Conservation (phyloP, 2,329 filamentous ascomycete species). For the Aspergillus neotritici region DNA sequence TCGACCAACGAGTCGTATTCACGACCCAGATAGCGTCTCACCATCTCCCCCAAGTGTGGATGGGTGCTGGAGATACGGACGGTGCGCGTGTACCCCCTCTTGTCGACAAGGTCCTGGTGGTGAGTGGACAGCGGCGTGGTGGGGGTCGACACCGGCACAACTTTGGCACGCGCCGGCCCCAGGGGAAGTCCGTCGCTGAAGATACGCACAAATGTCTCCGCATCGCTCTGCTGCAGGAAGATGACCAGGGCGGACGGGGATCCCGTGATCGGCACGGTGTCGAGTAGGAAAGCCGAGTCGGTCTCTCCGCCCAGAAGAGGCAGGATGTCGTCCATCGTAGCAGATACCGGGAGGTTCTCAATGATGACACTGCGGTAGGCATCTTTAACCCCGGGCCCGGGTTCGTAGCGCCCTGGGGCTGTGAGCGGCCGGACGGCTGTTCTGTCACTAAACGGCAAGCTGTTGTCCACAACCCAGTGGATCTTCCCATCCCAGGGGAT, state of each 20-base stretch:
- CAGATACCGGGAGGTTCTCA: slow-evolving; percentile 20
- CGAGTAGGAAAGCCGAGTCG: slow-evolving; percentile 24
- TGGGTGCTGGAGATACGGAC: slow-evolving; percentile 15
- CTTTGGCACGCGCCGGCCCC: slow-evolving; percentile 15
- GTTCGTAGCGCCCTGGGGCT: slow-evolving; percentile 24
- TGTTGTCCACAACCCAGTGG: slow-evolving; percentile 20
- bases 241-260: slow-evolving; percentile 27
- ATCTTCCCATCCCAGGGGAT: slow-evolving; percentile 20
- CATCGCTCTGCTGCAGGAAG: slow-evolving; percentile 24
- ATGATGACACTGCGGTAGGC: slow-evolving; percentile 28
- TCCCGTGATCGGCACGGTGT: slow-evolving; percentile 25
- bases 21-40: slow-evolving; percentile 8
- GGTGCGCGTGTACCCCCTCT: slow-evolving; percentile 22
- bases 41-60: slow-evolving; percentile 6
- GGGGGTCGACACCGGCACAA: slow-evolving; percentile 23
- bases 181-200: slow-evolving; percentile 16
- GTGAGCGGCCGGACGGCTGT: slow-evolving; percentile 2
- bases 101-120: slow-evolving; percentile 17
- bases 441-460: slow-evolving; percentile 8
- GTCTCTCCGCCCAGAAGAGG: slow-evolving; percentile 21
- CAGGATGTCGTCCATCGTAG: slow-evolving; percentile 22
- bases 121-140: slow-evolving; percentile 25
- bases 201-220: slow-evolving; percentile 16
- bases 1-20: slow-evolving; percentile 14
- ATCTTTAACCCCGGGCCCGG: slow-evolving; percentile 16